A percentile compares a stretch with the other conserved stretches of the same genome.
Conservation (phyloP, 257 asterid genomes). For the Craterostigma plantagineum region DNA sequence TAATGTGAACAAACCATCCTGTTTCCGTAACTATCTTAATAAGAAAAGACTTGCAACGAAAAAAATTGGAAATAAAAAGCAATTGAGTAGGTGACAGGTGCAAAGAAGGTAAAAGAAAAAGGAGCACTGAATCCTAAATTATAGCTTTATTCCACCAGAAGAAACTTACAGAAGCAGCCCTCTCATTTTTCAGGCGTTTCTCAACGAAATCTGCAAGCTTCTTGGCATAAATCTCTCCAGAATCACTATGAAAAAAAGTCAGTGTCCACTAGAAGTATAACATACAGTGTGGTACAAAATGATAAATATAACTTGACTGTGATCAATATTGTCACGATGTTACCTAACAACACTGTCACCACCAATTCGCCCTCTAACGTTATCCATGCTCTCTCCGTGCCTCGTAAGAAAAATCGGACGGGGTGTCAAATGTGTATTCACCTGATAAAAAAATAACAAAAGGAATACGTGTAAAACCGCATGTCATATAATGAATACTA, state of each 20-base stretch:
- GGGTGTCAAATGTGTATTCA: constrained; percentile 93
- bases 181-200: constrained; percentile 88
- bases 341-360: constrained; percentile 92
- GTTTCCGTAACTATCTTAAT: neutral
- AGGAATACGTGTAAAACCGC: no score
- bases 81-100: no score
- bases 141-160: neutral
- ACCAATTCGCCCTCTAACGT: constrained; percentile 95
- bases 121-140: no score
- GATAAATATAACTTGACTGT: no score
- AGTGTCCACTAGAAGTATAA: neutral
- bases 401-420: constrained; percentile 96
- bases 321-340: no score
- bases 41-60: no score
- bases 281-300: no score
- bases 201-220: constrained; percentile 90
- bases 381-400: constrained; percentile 93
- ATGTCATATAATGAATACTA: no score
- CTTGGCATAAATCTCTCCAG: constrained; percentile 81
- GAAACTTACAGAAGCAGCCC: constrained; percentile 92
- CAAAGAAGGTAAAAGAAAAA: no score
- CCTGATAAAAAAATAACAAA: constrained; percentile 28
- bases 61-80: no score
- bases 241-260: constrained; percentile 35
- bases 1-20: constrained; percentile 1